phyloP scores from a whole-genome alignment of 495 filamentous ascomycete genomes.

The Friedmanniomyces simplex region DNA sequence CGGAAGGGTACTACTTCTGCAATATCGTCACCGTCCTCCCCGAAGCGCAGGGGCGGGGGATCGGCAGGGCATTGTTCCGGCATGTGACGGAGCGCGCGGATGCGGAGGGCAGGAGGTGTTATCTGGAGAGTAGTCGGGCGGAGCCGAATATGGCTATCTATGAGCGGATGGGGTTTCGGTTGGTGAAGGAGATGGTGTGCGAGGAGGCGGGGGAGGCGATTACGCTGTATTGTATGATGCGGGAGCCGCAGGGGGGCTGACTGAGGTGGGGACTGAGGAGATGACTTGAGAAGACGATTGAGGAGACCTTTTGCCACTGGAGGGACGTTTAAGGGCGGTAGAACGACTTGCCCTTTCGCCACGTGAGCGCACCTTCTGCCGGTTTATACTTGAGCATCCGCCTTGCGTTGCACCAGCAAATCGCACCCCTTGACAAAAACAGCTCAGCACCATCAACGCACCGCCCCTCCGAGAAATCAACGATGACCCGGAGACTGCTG shows the following conservation, averaged over 20 bases:
- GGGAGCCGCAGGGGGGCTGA: slow-evolving; percentile 31
- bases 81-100: slow-evolving; percentile 49
- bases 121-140: slow-evolving; percentile 53
- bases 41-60: slow-evolving; percentile 46
- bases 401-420: no score
- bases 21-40: slow-evolving; percentile 58
- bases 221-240: slow-evolving; percentile 42
- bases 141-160: slow-evolving; percentile 57
- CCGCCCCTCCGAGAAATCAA: no score
- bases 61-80: slow-evolving; percentile 50
- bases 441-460: no score
- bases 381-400: no score
- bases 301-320: no score
- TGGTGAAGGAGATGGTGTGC: slow-evolving; percentile 52
- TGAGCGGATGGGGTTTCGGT: slow-evolving; percentile 52
- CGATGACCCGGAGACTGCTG: no score
- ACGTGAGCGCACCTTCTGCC: no score
- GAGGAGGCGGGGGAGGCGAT: slow-evolving; percentile 43
- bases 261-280: no score
- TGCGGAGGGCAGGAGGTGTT: slow-evolving; percentile 48
- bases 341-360: no score
- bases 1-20: slow-evolving; percentile 57
- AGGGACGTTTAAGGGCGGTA: no score
- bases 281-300: no score
- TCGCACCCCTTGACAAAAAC: no score